Conservation (phyloP, 1,139 yeast genomes). For the Suhomyces bokatorum region DNA sequence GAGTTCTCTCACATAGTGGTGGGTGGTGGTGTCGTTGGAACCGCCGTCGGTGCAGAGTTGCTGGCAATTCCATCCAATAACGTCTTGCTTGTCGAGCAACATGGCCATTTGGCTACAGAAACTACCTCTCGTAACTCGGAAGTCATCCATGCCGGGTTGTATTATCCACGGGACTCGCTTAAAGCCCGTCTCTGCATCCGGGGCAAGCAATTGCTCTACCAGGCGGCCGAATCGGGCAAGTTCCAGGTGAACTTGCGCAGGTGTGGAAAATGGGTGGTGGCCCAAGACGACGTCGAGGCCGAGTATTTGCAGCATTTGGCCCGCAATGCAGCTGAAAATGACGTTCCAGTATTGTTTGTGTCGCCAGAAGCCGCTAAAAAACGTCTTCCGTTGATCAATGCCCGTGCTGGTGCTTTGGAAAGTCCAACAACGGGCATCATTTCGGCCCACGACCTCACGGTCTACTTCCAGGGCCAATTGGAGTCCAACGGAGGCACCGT, state of each 20-base stretch:
- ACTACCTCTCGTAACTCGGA: constrained; percentile 88
- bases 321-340: constrained; percentile 47
- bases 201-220: constrained; percentile 71
- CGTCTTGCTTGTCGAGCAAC: constrained; percentile 70
- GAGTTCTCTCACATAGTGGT: constrained; percentile 80
- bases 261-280: constrained; percentile 90
- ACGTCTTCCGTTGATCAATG: constrained; percentile 67
- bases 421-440: constrained; percentile 89
- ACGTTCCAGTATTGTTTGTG: constrained; percentile 62
- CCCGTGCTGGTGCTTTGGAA: constrained; percentile 58
- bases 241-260: constrained; percentile 53
- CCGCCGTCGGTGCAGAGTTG: constrained; percentile 75
- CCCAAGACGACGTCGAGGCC: constrained; percentile 66
- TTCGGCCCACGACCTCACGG: constrained; percentile 74
- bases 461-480: constrained; percentile 55
- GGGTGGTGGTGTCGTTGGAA: constrained; percentile 89
- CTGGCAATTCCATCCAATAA: constrained; percentile 42
- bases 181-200: constrained; percentile 69
- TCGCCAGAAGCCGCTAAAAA: constrained; percentile 41
- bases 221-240: constrained; percentile 40
- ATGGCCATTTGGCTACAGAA: constrained; percentile 66
- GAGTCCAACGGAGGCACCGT: constrained; percentile 61
- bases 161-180: constrained; percentile 68
- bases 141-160: constrained; percentile 89
- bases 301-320: constrained; percentile 57